Conservation (phyloP, 352 stramenopile species). For the Pilasporangium apinafurcum region DNA sequence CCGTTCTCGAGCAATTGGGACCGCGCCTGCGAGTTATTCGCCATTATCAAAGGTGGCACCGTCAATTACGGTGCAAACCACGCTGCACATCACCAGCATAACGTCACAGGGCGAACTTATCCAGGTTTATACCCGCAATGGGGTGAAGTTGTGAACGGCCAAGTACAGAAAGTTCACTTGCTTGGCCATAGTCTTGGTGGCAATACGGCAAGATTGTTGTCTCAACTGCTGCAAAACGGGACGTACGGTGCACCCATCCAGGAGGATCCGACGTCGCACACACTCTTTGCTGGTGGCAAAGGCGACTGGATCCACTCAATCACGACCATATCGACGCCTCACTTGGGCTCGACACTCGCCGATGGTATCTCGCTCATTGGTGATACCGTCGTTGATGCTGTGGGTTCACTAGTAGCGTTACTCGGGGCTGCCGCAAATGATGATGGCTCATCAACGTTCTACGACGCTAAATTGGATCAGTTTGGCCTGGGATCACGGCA, state of each 20-base stretch:
- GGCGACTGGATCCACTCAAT: constrained; percentile 28
- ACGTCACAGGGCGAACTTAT: constrained; percentile 15
- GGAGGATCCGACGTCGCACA: constrained; percentile 11
- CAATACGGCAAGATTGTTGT: constrained; percentile 31
- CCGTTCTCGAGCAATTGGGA: constrained; percentile 39
- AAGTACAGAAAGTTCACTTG: constrained; percentile 35
- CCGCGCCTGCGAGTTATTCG: constrained; percentile 39
- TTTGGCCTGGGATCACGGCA: constrained; percentile 8
- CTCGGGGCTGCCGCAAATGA: too few relatives aligned
- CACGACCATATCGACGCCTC: constrained; percentile 12
- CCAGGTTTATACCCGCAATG: constrained; percentile 30
- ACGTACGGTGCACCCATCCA: constrained; percentile 12
- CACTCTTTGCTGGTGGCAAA: constrained; percentile 22
- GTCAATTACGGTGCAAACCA: constrained; percentile 37
- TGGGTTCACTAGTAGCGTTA: constrained; percentile 10
- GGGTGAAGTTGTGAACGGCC: constrained; percentile 21
- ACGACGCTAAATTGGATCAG: constrained; percentile 26
- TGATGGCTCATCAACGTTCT: constrained; percentile 5
- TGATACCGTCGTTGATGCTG: constrained; percentile 4
- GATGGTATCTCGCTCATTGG: constrained; percentile 10
- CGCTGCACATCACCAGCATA: constrained; percentile 17
- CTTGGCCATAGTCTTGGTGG: constrained; percentile 37
- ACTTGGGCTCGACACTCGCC: constrained; percentile 21
- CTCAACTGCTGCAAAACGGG: constrained; percentile 27
- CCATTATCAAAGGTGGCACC: constrained; percentile 33